Evolutionary conservation across 2,329 filamentous ascomycete species (phyloP).

Genomic region (Cytospora chrysosperma): DNA sequence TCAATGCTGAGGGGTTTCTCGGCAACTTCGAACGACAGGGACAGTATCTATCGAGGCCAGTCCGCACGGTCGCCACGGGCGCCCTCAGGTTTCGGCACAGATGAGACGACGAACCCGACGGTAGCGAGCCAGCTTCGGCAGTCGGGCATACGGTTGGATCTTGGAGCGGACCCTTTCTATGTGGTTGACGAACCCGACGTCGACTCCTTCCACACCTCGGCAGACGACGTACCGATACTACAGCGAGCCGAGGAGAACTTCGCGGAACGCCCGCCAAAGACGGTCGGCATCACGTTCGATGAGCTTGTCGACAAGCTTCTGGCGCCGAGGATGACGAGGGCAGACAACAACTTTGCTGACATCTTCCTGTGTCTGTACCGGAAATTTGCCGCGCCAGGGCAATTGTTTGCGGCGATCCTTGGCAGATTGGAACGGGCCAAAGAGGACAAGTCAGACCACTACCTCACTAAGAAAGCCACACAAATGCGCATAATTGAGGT

Average conservation of each 20-base stretch:
- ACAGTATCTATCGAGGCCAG: conserved; percentile 41
- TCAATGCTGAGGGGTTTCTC: conserved; percentile 57
- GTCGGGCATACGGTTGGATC: conserved; percentile 53
- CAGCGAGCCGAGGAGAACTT: conserved; percentile 65
- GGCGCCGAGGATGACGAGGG: conserved; percentile 75
- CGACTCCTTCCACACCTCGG: conserved; percentile 62
- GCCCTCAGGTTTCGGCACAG: conserved; percentile 39
- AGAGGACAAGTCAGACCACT: conserved; percentile 63
- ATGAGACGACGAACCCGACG: conserved; percentile 46
- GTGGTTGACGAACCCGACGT: conserved; percentile 70
- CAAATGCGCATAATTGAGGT: conserved; percentile 83
- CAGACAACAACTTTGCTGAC: conserved; percentile 84
- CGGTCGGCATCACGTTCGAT: conserved; percentile 58
- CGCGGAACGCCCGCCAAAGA: conserved; percentile 52
- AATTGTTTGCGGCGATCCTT: conserved; percentile 76
- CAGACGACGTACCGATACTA: conserved; percentile 64
- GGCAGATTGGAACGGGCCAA: conserved; percentile 70
- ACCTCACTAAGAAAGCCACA: conserved; percentile 73
- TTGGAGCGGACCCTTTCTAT: conserved; percentile 56
- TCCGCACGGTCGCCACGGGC: conserved; percentile 49
- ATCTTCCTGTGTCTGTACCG: conserved; percentile 92
- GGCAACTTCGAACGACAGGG: conserved; percentile 45
- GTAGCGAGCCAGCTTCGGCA: conserved; percentile 51
- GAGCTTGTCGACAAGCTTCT: conserved; percentile 87
- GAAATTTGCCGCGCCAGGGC: conserved; percentile 81